Evolutionary conservation across 2,329 filamentous ascomycete species (phyloP).

Genomic region (Paecilomyces fulvus): DNA sequence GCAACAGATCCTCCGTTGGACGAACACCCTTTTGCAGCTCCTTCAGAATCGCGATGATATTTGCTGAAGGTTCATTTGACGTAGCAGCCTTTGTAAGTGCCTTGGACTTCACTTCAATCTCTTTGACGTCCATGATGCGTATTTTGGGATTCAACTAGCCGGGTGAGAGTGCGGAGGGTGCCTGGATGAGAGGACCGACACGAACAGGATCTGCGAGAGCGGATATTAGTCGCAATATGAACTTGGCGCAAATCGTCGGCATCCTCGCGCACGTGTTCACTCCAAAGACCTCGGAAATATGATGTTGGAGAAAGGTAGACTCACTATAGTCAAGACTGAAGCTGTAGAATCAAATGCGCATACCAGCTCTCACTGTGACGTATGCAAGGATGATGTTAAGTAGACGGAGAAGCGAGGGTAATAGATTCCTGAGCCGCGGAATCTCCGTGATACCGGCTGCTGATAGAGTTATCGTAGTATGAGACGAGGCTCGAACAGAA

Average conservation of each 20-base stretch:
- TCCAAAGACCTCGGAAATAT: not conserved
- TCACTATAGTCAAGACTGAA: not conserved
- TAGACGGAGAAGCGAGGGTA: not conserved
- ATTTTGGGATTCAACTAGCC: not conserved
- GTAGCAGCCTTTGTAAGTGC: slow-evolving; percentile 70
- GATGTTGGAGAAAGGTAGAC: not conserved
- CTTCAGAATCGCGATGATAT: slow-evolving; percentile 65
- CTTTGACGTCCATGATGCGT: slow-evolving; percentile 66
- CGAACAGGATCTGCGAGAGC: not conserved
- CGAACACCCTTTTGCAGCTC: slow-evolving; percentile 70
- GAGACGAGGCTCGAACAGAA: not conserved
- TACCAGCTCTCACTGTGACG: slow-evolving; percentile 7
- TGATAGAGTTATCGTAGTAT: not conserved
- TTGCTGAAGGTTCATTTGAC: slow-evolving; percentile 64
- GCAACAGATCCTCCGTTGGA: slow-evolving; percentile 81
- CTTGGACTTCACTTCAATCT: slow-evolving; percentile 68
- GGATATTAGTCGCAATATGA: not conserved
- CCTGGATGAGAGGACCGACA: not conserved
- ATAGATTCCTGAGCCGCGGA: slow-evolving; percentile 1
- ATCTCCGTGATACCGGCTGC: not conserved
- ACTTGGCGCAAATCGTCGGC: not conserved
- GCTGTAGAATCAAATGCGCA: not conserved
- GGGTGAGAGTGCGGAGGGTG: not conserved
- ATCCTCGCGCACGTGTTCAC: not conserved
- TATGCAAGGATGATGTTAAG: not conserved